Base-by-base conservation (phyloP, 140 eudicot species). In the Senecio squalidus region DNA sequence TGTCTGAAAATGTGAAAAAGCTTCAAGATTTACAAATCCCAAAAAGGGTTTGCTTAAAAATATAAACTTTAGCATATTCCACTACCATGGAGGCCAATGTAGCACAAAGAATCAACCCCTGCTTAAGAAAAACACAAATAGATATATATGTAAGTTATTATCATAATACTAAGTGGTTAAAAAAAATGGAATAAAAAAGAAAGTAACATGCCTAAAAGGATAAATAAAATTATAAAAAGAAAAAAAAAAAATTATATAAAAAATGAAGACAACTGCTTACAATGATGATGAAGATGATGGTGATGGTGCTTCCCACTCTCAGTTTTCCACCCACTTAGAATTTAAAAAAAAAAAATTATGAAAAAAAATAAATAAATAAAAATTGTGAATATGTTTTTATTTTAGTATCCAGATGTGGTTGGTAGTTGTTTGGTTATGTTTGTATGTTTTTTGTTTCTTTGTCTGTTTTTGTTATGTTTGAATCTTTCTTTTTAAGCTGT, bases 231-330 rank as follows among this genome's bases (percentile, higher is more conserved):
- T n/a, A n/a, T n/a, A n/a, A n/a, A n/a, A n/a, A n/a, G n/a, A n/a
- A n/a, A n/a, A n/a, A n/a, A n/a, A 60, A 26, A 59, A 39, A 33
- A 53, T 4, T 8, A 9, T 50, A 43, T 5, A 11, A 33, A 33
- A 33, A 33, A 33, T 34, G 18, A 45, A 58, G 51, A 39, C 64
- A 70, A 62, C 53, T 43, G 22, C 39, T 71, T 55, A 71, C 76
- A 71, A 71, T 71, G 71, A 71, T n/a, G n/a, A n/a, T 71, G 76
- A 36, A 71, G 76, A 56, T 71, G 76, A 71, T 71, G 76, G 30
- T 71, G 70, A 71, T 71, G 76, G 69, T 71, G 76, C 76, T 21
- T 71, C 76, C 76, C 76, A 71, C 76, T 71, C 76, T 71, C 53
- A 71, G n/a, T n/a, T 9, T 39, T 71, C 76, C 76, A 71, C 71